Percentiles rank a stretch among this genome's conserved stretches.
Evolutionary conservation across 1,139 yeast species (phyloP).

Genomic region (Saccharomyces hybrid): DNA sequence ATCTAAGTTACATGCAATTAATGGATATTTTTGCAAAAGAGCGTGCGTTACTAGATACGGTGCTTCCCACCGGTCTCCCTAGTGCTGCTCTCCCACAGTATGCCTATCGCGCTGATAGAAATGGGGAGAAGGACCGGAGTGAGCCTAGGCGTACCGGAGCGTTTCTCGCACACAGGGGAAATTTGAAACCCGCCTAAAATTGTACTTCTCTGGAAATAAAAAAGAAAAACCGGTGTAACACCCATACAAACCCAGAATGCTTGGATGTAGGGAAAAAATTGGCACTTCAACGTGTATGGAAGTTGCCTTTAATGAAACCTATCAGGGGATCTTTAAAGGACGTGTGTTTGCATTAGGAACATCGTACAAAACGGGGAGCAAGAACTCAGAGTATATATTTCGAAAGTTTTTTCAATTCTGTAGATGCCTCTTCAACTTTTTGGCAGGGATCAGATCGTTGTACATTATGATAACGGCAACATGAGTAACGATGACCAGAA

Average conservation of each 20-base stretch:
- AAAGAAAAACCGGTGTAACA: background rate
- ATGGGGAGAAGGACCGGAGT: background rate
- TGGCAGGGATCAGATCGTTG: constrained; percentile 15
- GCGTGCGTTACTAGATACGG: background rate
- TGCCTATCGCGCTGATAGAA: background rate
- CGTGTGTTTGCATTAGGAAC: background rate
- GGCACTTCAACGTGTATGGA: background rate
- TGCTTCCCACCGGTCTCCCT: background rate
- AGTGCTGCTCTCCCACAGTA: background rate
- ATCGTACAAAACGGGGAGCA: background rate
- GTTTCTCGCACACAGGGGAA: background rate
- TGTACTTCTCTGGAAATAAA: background rate
- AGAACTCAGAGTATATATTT: background rate
- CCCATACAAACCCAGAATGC: background rate
- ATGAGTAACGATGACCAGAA: background rate
- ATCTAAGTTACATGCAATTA: background rate
- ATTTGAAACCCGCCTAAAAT: background rate
- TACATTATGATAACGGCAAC: constrained; percentile 7
- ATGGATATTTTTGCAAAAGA: background rate
- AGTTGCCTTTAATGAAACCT: background rate
- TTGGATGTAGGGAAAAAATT: background rate
- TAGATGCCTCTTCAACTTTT: constrained; percentile 17
- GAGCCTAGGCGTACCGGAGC: background rate
- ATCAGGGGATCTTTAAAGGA: background rate
- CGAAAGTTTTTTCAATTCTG: background rate